These are phyloP conservation scores for Zymoseptoria tritici DNA, from an alignment of 2,329 filamentous ascomycete species.

Conservation along the genomic window DNA sequence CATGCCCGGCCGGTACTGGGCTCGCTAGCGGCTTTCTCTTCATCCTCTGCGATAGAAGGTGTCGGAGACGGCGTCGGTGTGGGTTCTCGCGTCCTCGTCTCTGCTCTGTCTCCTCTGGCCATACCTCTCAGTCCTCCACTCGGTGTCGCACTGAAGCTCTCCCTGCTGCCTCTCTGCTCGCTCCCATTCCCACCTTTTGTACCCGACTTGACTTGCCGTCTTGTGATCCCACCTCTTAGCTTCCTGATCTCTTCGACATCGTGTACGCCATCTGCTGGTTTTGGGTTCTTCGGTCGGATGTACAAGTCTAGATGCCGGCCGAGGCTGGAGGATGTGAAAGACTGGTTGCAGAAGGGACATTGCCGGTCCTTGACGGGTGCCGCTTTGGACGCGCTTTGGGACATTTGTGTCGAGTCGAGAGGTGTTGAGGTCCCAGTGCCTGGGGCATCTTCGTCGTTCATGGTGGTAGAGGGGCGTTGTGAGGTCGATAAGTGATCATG, in stretches of 20 bases:
- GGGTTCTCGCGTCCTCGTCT: neutral
- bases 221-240: conserved; percentile 75
- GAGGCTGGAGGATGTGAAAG: conserved; percentile 88
- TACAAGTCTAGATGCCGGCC: conserved; percentile 91
- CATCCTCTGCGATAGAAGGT: neutral
- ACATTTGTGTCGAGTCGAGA: conserved; percentile 10
- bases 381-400: conserved; percentile 32
- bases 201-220: conserved; percentile 63
- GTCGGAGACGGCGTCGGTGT: neutral
- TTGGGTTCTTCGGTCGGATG: conserved; percentile 88
- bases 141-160: neutral
- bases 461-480: neutral
- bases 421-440: conserved; percentile 21
- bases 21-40: neutral
- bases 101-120: conserved; percentile 3
- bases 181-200: conserved; percentile 13
- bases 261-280: conserved; percentile 77
- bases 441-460: conserved; percentile 11
- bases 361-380: conserved; percentile 65
- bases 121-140: neutral
- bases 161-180: neutral
- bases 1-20: neutral
- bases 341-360: conserved; percentile 80
- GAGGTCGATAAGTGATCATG: neutral
- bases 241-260: conserved; percentile 82